A percentile compares a stretch with the other conserved stretches of the same genome.
Evolutionary conservation across 768 basidiomycete species (phyloP).

Genomic region (Naematelia encephala): DNA sequence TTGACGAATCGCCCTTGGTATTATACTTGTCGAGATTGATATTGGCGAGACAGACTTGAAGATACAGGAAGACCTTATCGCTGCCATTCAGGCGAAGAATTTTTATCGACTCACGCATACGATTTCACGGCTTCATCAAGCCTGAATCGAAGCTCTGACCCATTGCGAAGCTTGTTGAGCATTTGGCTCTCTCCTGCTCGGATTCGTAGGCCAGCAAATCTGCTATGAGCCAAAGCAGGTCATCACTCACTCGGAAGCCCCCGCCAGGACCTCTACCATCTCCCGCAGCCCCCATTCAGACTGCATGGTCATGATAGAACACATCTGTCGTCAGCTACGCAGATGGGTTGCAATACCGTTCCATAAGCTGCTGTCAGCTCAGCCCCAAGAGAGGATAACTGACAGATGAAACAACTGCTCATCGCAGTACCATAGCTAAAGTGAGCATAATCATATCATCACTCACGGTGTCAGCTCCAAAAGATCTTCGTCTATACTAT

Average conservation of each 20-base stretch:
- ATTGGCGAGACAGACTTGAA: slow-evolving; percentile 62
- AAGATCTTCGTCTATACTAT: slow-evolving; percentile 39
- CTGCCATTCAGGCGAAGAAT: slow-evolving; percentile 12
- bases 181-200: slow-evolving; percentile 37
- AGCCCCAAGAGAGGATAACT: slow-evolving; percentile 1
- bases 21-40: slow-evolving; percentile 56
- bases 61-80: slow-evolving; percentile 76
- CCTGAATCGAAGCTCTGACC: slow-evolving; percentile 76
- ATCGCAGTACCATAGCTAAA: slow-evolving; percentile 32
- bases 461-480: slow-evolving; percentile 2
- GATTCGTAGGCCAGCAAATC: slow-evolving; percentile 37
- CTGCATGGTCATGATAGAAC: slow-evolving; percentile 24
- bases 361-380: slow-evolving; percentile 6
- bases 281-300: slow-evolving; percentile 14
- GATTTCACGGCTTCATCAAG: slow-evolving; percentile 64
- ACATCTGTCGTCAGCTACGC: slow-evolving; percentile 24
- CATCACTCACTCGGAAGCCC: slow-evolving; percentile 32
- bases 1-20: slow-evolving; percentile 65
- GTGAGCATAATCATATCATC: background rate
- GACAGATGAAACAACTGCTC: slow-evolving; percentile 34
- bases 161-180: slow-evolving; percentile 21
- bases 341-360: slow-evolving; percentile 1
- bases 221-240: slow-evolving; percentile 5
- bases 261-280: slow-evolving; percentile 24
- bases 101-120: slow-evolving; percentile 49